Evolutionary conservation across 1,284 basidiomycete species (phyloP).

Genomic region (Farysia itapuensis): DNA sequence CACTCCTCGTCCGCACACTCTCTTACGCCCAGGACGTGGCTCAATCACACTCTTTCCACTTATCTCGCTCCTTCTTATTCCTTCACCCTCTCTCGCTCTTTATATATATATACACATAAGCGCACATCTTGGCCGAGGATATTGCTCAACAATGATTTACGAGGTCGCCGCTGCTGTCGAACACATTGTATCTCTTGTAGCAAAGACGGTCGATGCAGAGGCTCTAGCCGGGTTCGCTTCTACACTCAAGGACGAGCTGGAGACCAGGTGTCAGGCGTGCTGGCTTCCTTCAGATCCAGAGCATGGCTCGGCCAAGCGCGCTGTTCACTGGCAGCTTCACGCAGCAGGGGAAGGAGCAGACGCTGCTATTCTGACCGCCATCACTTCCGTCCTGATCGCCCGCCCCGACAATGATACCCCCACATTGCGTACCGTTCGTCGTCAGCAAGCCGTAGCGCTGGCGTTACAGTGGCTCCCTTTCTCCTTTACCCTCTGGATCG

Average conservation of each 20-base stretch:
- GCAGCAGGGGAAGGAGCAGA: slow-evolving; percentile 40
- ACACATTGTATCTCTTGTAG: slow-evolving; percentile 23
- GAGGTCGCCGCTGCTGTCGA: slow-evolving; percentile 38
- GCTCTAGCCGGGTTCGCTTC: slow-evolving; percentile 18
- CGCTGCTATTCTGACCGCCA: slow-evolving; percentile 21
- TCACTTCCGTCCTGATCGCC: slow-evolving; percentile 15
- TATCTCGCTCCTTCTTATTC: neutral
- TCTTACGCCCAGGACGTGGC: too few species aligned
- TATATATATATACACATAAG: too few species aligned
- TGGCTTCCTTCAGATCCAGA: slow-evolving; percentile 26
- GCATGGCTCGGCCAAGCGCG: slow-evolving; percentile 29
- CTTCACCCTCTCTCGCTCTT: neutral
- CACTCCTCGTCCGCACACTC: too few species aligned
- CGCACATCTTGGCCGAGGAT: too few species aligned
- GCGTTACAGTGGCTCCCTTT: slow-evolving; percentile 23
- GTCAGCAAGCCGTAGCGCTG: slow-evolving; percentile 3
- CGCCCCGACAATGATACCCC: too few species aligned
- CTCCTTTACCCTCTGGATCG: slow-evolving; percentile 48
- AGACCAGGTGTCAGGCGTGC: slow-evolving; percentile 22
- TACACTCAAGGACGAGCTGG: slow-evolving; percentile 35
- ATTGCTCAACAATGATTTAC: slow-evolving; percentile 31
- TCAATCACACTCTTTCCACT: too few species aligned
- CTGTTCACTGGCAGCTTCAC: slow-evolving; percentile 42
- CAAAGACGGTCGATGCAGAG: slow-evolving; percentile 6
- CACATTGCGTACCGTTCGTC: slow-evolving; percentile 1